phyloP scores from a whole-genome alignment of 768 basidiomycete species.

The Sutorius australiensis region DNA sequence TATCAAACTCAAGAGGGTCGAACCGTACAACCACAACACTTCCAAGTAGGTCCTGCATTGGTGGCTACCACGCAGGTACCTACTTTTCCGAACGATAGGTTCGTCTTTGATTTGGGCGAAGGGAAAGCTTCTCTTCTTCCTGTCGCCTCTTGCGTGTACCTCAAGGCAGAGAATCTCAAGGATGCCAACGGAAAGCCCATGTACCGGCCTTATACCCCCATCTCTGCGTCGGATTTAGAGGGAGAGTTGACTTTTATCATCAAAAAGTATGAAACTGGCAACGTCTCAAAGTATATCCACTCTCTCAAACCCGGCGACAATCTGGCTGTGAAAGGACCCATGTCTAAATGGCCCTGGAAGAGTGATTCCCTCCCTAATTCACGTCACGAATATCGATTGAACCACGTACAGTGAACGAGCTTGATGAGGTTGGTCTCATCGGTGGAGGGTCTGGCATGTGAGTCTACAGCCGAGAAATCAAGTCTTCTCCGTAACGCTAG shows the following conservation, averaged over 20 bases:
- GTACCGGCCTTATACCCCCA: slow-evolving; percentile 90
- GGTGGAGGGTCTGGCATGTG: slow-evolving; percentile 94
- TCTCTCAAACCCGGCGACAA: slow-evolving; percentile 77
- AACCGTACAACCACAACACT: slow-evolving; percentile 94
- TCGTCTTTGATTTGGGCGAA: slow-evolving; percentile 76
- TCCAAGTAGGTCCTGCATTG: slow-evolving; percentile 49
- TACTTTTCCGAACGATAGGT: slow-evolving; percentile 39
- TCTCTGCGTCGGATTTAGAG: slow-evolving; percentile 68
- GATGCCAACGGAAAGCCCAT: slow-evolving; percentile 84
- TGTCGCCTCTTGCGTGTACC: slow-evolving; percentile 72
- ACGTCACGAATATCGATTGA: background rate
- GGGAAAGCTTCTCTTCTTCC: slow-evolving; percentile 75
- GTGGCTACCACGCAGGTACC: background rate
- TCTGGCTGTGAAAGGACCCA: slow-evolving; percentile 87
- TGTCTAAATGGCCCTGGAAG: slow-evolving; percentile 84
- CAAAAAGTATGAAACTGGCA: slow-evolving; percentile 81
- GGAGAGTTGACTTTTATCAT: slow-evolving; percentile 79
- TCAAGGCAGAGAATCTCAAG: slow-evolving; percentile 69
- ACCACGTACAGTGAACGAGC: slow-evolving; percentile 64
- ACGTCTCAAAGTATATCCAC: slow-evolving; percentile 81
- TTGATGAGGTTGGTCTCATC: slow-evolving; percentile 83
- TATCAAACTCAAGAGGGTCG: slow-evolving; percentile 76
- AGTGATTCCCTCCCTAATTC: slow-evolving; percentile 36
- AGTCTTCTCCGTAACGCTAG: background rate
- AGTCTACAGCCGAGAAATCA: slow-evolving; percentile 23